Base-by-base conservation (phyloP, 129 eudicot species). In the Lactuca saligna region DNA sequence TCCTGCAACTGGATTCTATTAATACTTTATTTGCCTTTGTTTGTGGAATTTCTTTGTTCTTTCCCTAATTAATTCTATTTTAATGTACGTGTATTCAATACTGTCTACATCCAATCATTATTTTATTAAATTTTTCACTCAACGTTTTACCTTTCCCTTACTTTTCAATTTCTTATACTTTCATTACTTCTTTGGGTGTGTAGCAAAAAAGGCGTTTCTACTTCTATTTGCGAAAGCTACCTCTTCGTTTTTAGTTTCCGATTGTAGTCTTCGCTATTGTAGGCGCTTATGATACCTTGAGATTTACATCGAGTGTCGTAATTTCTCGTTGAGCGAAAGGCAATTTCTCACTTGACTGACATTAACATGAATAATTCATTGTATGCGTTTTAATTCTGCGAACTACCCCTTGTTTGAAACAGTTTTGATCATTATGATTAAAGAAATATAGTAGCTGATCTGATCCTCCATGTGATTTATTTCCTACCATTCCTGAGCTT, bases 251-350 rank as follows among this genome's bases (percentile, higher is more conserved):
- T 50, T 25, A 25, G 29, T 25, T 68, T 41, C 17, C 14, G 77
- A 58, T 77, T 69, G 55, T 41, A 51, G 63, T 51, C 44, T 53
- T 73, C 58, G 68, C 72, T 60, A 68, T 61, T 54, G 14, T 46
- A 68, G 65, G 69, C 15, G 49, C 33, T 74, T 33, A 42, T 62
- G 69, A 61, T 75, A 49, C 35, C 71, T 65, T 65, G 78, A 66
- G 78, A 74, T 70, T 75, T 46, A 75, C 66, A 78, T 63, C 54
- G 54, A 66, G 35, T 44, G 20, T 44, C 41, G 25, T 61, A 16
- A 49, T 31, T 46, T 76, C 61, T 65, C 12, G 74, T 70, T 56
- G 14, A 51, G 17, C 38, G 58, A 80, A 39, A 39, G 80, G 80
- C 75, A 65, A 70, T 38, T 70, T 73, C 41, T 65, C 51, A 17